Conservation (phyloP, 75 land plant species). For the Pinus tabuliformis region DNA sequence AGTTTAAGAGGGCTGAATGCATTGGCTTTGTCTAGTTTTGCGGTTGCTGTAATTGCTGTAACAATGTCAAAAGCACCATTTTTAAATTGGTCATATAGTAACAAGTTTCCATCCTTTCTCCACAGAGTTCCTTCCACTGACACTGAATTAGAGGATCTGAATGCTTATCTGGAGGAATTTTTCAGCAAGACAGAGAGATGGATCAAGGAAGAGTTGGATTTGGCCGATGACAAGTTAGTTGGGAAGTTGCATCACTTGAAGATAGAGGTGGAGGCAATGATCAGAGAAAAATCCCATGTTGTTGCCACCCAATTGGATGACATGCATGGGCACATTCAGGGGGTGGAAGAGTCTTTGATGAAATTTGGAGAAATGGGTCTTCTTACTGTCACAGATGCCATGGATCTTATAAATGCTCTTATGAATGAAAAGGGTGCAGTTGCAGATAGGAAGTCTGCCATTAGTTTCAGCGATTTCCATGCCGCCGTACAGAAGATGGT, state of each 20-base stretch:
- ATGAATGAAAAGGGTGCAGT: slow-evolving; percentile 35
- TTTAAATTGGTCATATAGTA: too few species aligned
- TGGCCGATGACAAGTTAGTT: slow-evolving; percentile 24
- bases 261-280: slow-evolving; percentile 26
- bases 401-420: slow-evolving; percentile 41
- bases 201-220: slow-evolving; percentile 48
- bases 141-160: slow-evolving; percentile 33
- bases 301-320: slow-evolving; percentile 20
- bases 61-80: too few species aligned
- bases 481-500: slow-evolving; percentile 57
- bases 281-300: slow-evolving; percentile 18
- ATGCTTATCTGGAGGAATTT: slow-evolving; percentile 75
- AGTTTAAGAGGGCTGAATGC: too few species aligned
- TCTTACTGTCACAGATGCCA: slow-evolving; percentile 44
- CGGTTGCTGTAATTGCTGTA: too few species aligned
- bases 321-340: slow-evolving; percentile 25
- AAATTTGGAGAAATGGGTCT: slow-evolving; percentile 31
- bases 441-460: slow-evolving; percentile 15
- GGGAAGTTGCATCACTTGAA: slow-evolving; percentile 45
- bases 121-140: neutral
- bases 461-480: slow-evolving; percentile 65
- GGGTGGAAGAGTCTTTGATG: slow-evolving; percentile 36
- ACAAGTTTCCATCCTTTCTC: too few species aligned
- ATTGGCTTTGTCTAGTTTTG: too few species aligned
- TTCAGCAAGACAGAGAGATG: slow-evolving; percentile 66